Evolutionary conservation across 208 protist genomes (phyloP), one percentile per base, ranked within the genome.

Genomic region (Leishmania braziliensis): DNA sequence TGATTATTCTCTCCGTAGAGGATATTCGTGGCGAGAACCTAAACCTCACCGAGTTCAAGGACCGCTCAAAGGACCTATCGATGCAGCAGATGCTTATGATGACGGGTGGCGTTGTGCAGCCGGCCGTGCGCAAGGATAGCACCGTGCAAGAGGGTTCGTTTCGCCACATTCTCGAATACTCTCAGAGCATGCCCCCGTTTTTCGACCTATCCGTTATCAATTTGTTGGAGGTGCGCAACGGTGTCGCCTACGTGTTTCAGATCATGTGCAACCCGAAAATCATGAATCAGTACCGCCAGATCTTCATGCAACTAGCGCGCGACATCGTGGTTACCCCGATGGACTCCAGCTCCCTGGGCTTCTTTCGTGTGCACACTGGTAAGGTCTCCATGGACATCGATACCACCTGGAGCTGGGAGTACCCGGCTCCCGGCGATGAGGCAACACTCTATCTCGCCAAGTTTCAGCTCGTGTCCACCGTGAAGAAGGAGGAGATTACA

Each of bases 1-100:
- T 92, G 39, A 92, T 96, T 78, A 85, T 95, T 48, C 82, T 96
- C 36, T 93, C 90, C 48, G 90, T 93, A 8, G 91, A 96, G 87
- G 93, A 96, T 78, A 89, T 95, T 53, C 88, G 87, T 60, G 86
- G 83, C 18, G 91, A 96, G 85, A 94, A 94, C 83, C 83, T 95
- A 18, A 90, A 89, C 78, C 82, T 96, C 8, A 56, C 56, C 39
- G 91, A 96, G 77, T 96, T 95, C 69, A 94, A 93, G 75, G 91
- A 96, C n/a, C 89, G 91, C 36, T 93, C 87, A 46, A 95, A 95
- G 84, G 75, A 88, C 48, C 65, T 93, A 63, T 91, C 90, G 0
- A 85, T 95, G 77, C 87, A 93, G 80, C 93, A 96, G 82, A 92
- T 96, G 91, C 80, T 91, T 6, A 96, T 95, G 91, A 93, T 96